Conservation (phyloP, 257 asterid species). For the Ophiorrhiza pumila region DNA sequence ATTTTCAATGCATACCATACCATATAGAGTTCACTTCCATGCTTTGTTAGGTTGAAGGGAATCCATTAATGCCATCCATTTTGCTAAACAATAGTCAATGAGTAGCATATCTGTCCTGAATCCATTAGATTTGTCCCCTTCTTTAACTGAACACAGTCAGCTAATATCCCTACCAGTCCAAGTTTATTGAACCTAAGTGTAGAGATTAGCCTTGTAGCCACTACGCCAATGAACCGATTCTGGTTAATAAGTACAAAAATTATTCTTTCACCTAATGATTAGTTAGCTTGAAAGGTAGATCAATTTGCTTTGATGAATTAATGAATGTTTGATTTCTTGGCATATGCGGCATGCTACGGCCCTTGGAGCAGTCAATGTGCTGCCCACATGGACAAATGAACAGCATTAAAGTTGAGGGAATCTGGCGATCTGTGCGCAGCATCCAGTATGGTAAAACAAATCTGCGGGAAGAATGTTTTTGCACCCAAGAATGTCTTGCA, state of each 20-base stretch:
- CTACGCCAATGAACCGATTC: not conserved
- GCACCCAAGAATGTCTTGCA: not conserved
- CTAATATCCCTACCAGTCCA: slow-evolving; percentile 12
- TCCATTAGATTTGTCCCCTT: not conserved
- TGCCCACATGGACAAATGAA: slow-evolving; percentile 19
- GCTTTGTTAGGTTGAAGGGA: not conserved
- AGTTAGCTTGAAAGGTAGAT: not conserved
- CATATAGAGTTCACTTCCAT: not conserved
- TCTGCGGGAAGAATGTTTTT: not conserved
- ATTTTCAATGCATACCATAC: not conserved
- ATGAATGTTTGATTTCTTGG: slow-evolving; percentile 5
- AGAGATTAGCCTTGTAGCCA: not conserved
- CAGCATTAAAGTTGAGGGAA: slow-evolving; percentile 13
- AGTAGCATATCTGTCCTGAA: not conserved
- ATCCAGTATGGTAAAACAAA: not conserved
- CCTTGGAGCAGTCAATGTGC: slow-evolving; percentile 15
- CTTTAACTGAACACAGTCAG: not conserved
- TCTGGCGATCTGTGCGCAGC: slow-evolving; percentile 28
- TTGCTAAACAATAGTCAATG: not conserved
- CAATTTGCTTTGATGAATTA: slow-evolving; percentile 5
- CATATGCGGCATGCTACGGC: slow-evolving; percentile 7
- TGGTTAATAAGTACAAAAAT: not conserved
- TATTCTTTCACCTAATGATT: slow-evolving; percentile 13
- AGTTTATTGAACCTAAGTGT: slow-evolving; percentile 11
- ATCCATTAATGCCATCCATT: not conserved